A percentile compares a stretch with the other conserved stretches of the same genome.
phyloP scores from a whole-genome alignment of 495 filamentous ascomycete genomes.

The Penicillium waksmanii region DNA sequence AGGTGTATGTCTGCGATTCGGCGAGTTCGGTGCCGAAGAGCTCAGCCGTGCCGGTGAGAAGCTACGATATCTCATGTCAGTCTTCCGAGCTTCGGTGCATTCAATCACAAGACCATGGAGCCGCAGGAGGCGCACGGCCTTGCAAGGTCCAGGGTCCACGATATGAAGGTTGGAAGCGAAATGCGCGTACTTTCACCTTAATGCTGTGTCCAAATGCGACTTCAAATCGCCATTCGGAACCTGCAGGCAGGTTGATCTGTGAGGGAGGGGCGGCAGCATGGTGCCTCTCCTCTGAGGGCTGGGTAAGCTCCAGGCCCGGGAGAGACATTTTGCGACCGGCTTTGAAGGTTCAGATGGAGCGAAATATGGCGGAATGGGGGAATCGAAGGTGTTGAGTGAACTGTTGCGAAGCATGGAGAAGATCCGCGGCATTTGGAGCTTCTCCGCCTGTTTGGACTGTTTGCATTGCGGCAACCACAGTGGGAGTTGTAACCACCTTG shows the following conservation, averaged over 20 bases:
- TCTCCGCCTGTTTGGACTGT: constrained; percentile 18
- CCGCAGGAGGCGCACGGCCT: no score
- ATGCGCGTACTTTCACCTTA: constrained; percentile 58
- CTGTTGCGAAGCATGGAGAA: neutral
- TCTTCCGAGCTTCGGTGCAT: neutral
- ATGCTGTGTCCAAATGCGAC: constrained; percentile 69
- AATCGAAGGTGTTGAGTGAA: neutral
- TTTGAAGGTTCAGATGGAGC: neutral
- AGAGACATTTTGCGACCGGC: constrained; percentile 46
- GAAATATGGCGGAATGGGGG: neutral
- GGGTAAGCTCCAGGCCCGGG: constrained; percentile 50
- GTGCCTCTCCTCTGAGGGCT: constrained; percentile 45
- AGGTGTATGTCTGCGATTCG: constrained; percentile 75
- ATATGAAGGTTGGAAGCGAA: no score
- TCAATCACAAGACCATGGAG: neutral
- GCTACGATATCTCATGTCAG: constrained; percentile 44
- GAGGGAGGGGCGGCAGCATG: constrained; percentile 45
- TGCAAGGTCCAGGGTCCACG: no score
- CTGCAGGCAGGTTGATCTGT: constrained; percentile 48
- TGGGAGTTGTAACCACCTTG: no score
- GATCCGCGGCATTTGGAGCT: constrained; percentile 14
- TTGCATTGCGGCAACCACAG: constrained; percentile 12
- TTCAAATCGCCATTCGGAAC: constrained; percentile 90
- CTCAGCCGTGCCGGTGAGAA: constrained; percentile 84
- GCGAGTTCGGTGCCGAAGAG: constrained; percentile 96